phyloP scores from a whole-genome alignment of 306 rosid genomes.

The Crotalaria pallida region DNA sequence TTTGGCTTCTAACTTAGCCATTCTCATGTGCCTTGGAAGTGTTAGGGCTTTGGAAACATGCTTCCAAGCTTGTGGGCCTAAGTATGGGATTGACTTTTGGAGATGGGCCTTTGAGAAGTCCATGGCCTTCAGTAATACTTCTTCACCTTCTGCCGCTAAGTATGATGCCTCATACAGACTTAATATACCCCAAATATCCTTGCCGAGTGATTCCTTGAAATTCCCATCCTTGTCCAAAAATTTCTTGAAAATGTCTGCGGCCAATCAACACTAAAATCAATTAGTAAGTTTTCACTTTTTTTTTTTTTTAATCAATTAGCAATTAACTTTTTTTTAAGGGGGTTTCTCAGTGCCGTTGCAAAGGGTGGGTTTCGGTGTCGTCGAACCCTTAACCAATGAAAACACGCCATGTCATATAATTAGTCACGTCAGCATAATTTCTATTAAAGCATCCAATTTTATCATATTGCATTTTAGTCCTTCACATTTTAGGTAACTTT shows the following conservation, averaged over 20 bases:
- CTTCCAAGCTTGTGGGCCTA: not conserved
- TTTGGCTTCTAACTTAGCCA: conserved; percentile 33
- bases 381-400: no score
- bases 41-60: conserved; percentile 13
- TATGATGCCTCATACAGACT: conserved; percentile 37
- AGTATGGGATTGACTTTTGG: not conserved
- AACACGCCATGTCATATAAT: no score
- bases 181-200: conserved; percentile 33
- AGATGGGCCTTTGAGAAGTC: conserved; percentile 27
- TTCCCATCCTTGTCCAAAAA: conserved; percentile 26
- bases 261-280: not conserved
- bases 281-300: not conserved
- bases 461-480: no score
- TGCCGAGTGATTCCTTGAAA: conserved; percentile 27
- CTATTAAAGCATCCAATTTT: no score
- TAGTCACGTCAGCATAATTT: no score
- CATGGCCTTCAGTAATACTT: conserved; percentile 25
- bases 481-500: no score
- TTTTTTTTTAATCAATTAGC: no score
- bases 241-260: conserved; percentile 20
- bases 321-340: no score
- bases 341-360: no score
- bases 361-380: no score
- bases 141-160: conserved; percentile 30
- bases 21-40: conserved; percentile 40